phyloP scores from a whole-genome alignment of 768 basidiomycete species.

The Pisolithus microcarpus region DNA sequence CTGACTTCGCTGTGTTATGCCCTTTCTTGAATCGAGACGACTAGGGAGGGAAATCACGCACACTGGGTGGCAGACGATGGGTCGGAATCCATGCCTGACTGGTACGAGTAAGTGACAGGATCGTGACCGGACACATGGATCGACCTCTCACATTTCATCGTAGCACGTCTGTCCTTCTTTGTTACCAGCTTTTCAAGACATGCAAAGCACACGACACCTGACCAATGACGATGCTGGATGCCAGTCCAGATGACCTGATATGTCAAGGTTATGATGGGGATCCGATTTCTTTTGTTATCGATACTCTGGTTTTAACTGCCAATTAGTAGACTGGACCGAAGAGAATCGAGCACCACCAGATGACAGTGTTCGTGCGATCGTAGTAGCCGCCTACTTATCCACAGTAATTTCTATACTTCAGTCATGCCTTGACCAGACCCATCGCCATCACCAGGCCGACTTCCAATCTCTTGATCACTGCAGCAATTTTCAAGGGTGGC shows the following conservation, averaged over 20 bases:
- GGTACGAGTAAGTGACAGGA: too few relatives aligned
- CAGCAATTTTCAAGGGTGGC: neutral
- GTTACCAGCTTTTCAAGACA: constrained; percentile 63
- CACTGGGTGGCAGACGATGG: constrained; percentile 59
- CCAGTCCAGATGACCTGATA: constrained; percentile 68
- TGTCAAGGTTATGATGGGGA: constrained; percentile 76
- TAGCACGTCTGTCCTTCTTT: constrained; percentile 75
- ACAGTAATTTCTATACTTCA: too few relatives aligned
- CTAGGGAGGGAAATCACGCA: constrained; percentile 41
- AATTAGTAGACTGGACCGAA: constrained; percentile 5
- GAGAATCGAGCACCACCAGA: neutral
- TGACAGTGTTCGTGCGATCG: too few relatives aligned
- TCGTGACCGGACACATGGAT: neutral
- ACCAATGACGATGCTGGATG: constrained; percentile 85
- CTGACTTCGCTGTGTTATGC: constrained; percentile 41
- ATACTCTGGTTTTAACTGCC: neutral
- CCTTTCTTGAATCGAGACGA: constrained; percentile 54
- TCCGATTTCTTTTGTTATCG: constrained; percentile 2
- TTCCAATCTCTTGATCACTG: too few relatives aligned
- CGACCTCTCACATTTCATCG: constrained; percentile 2
- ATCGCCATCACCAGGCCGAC: neutral
- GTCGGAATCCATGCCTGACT: constrained; percentile 30
- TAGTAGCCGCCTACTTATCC: too few relatives aligned
- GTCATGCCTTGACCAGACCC: neutral
- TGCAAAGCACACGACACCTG: constrained; percentile 80